Percentiles rank a stretch among this genome's conserved stretches.
Evolutionary conservation across 805 yeast species (phyloP).

Genomic region (Candida incommunis): DNA sequence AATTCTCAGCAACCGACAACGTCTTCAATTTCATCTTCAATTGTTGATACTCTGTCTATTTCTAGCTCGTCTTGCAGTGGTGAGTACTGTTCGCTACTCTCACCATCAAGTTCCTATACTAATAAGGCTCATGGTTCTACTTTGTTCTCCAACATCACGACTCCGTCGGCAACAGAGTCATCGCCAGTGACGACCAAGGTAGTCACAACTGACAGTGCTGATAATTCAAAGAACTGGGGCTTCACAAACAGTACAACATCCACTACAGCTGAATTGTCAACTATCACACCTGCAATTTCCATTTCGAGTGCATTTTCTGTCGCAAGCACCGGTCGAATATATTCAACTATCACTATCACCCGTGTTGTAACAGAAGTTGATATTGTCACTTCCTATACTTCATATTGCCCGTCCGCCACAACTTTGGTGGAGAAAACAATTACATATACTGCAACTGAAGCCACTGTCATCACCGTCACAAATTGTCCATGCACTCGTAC

Average conservation of each 20-base stretch:
- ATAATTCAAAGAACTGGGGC: no score
- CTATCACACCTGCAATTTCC: not conserved
- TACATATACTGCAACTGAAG: conserved; percentile 14
- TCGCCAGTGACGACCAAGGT: no score
- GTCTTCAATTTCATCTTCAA: not conserved
- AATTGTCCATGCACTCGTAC: conserved; percentile 7
- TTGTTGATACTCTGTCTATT: no score
- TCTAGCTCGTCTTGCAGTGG: no score
- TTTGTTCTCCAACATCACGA: no score
- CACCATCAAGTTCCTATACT: no score
- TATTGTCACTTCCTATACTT: conserved; percentile 13
- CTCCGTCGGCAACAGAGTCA: no score
- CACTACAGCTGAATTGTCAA: not conserved
- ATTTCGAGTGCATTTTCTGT: not conserved
- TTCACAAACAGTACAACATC: no score
- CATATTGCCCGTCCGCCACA: conserved; percentile 16
- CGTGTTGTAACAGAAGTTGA: not conserved
- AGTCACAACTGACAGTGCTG: no score
- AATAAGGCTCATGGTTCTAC: no score
- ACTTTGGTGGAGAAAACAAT: conserved; percentile 11
- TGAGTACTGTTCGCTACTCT: no score
- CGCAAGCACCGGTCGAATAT: not conserved
- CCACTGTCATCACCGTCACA: conserved; percentile 8
- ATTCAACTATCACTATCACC: not conserved
- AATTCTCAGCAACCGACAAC: not conserved